A percentile compares a stretch with the other conserved stretches of the same genome.
These are phyloP conservation scores for Spiraea crenata DNA, from an alignment of 331 rosid species.

Conservation along the genomic window DNA sequence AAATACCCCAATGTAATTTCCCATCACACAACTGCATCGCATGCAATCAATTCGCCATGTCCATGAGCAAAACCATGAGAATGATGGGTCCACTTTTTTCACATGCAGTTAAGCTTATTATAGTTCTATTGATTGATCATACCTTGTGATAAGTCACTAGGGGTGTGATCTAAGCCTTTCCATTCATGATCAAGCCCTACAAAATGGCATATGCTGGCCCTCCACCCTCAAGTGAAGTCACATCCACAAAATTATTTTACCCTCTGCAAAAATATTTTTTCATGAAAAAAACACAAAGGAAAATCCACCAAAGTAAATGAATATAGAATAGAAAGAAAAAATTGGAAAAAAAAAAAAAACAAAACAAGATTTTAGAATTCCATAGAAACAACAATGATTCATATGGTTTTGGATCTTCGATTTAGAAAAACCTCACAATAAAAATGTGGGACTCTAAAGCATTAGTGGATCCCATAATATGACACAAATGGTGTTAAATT, in stretches of 20 bases:
- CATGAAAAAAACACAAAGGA: neutral
- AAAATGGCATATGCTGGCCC: slow-evolving; percentile 15
- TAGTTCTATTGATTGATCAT: slow-evolving; percentile 15
- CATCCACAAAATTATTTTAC: slow-evolving; percentile 31
- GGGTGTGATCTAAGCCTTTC: slow-evolving; percentile 23
- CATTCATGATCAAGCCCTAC: slow-evolving; percentile 23
- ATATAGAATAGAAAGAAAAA: neutral
- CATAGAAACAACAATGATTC: neutral
- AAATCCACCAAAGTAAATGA: neutral
- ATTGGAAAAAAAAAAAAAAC: too few relatives aligned
- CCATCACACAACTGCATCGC: slow-evolving; percentile 19
- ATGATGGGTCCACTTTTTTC: slow-evolving; percentile 14
- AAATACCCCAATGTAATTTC: slow-evolving; percentile 20
- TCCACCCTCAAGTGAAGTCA: slow-evolving; percentile 38
- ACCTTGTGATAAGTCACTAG: slow-evolving; percentile 34
- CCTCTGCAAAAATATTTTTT: neutral
- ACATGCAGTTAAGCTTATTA: slow-evolving; percentile 18
- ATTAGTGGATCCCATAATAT: slow-evolving; percentile 7
- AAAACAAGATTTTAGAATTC: too few relatives aligned
- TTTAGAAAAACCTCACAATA: neutral
- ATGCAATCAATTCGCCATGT: slow-evolving; percentile 16
- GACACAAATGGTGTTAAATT: neutral
- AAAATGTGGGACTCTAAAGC: neutral
- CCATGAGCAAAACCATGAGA: slow-evolving; percentile 15
- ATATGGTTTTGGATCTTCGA: neutral